Conservation (phyloP, 768 basidiomycete genomes). For the Pholiota molesta region DNA sequence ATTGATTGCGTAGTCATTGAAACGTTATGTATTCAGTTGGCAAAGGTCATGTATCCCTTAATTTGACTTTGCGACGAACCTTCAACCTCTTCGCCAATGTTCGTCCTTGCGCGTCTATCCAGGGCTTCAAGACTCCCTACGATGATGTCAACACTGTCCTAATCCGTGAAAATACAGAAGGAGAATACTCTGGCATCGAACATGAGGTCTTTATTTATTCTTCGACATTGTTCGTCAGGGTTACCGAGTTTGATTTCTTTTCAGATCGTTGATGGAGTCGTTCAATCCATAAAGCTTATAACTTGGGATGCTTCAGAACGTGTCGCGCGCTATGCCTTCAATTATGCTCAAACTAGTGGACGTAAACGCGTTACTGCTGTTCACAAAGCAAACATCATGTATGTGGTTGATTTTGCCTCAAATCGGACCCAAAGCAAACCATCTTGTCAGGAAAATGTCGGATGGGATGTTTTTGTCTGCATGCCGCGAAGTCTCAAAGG, state of each 20-base stretch:
- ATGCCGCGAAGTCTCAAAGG: conserved; percentile 94
- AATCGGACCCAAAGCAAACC: conserved; percentile 1
- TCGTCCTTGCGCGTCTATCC: conserved; percentile 92
- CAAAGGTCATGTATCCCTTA: conserved; percentile 98
- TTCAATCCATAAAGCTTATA: conserved; percentile 99
- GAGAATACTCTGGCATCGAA: conserved; percentile 99
- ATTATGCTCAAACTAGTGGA: conserved; percentile 90
- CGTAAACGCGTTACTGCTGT: conserved; percentile 95
- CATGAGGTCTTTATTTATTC: conserved; percentile 76
- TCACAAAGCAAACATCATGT: conserved; percentile 99
- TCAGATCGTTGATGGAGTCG: conserved; percentile 94
- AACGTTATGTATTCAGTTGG: conserved; percentile 64
- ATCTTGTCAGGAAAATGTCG: conserved; percentile 88
- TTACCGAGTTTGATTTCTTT: not conserved
- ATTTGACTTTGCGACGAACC: conserved; percentile 94
- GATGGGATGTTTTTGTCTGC: conserved; percentile 99
- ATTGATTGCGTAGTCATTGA: not conserved
- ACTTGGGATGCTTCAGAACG: conserved; percentile 99
- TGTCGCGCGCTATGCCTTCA: conserved; percentile 97
- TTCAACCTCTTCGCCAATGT: conserved; percentile 99
- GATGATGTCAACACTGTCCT: conserved; percentile 98
- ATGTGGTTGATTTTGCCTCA: conserved; percentile 28
- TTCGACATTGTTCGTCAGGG: not conserved
- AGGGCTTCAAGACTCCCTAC: conserved; percentile 98
- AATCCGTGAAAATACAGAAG: conserved; percentile 99